Base-by-base conservation (phyloP, 148 eudicot species). In the Rhododendron kiyosumense region DNA sequence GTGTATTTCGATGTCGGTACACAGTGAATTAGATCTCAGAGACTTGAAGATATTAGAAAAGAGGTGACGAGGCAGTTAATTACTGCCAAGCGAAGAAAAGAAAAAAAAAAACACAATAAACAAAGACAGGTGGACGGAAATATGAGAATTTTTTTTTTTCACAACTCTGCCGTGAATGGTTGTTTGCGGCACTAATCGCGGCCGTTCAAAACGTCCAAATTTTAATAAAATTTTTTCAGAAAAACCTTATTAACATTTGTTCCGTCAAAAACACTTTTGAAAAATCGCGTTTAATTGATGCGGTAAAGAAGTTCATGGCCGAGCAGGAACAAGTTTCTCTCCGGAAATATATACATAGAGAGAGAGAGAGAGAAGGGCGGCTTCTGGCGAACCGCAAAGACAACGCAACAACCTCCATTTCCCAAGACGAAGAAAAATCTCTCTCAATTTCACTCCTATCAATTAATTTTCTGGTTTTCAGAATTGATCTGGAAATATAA, bases 361-460 rank as follows among this genome's bases (percentile, higher is more conserved):
- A 48, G 59, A 81, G 18, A 28, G 15, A 69, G 17, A 65, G 73
- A 78, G 89, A 63, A 51, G 7, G 81, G 87, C 88, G 88, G 74
- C 78, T 85, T 85, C 87, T 45, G 89, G 14, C 51, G 24, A 51
- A 79, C 85, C 83, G 84, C 88, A 79, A 85, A 28, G 63, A 71
- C 81, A 73, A 71, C 69, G 30, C 78, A 26, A 69, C 78, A 22
- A 10, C 89, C 65, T 22, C 75, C 36, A 14, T 75, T 76, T 54
- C 84, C 86, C 78, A 22, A 57, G 57, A 67, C 20, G 78, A 26
- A 83, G 78, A 67, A 83, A 63, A 43, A 63, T 17, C 30, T 75
- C 74, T 61, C 45, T 26, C 32, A 48, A 48, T 79, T 86, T 77
- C 80, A 17, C 28, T 49, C 18, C 22, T 73, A 73, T 38, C n/a